A percentile compares a stretch with the other conserved stretches of the same genome.
These are phyloP conservation scores for Ogataea minuta DNA, from an alignment of 805 yeast species.

Conservation along the genomic window DNA sequence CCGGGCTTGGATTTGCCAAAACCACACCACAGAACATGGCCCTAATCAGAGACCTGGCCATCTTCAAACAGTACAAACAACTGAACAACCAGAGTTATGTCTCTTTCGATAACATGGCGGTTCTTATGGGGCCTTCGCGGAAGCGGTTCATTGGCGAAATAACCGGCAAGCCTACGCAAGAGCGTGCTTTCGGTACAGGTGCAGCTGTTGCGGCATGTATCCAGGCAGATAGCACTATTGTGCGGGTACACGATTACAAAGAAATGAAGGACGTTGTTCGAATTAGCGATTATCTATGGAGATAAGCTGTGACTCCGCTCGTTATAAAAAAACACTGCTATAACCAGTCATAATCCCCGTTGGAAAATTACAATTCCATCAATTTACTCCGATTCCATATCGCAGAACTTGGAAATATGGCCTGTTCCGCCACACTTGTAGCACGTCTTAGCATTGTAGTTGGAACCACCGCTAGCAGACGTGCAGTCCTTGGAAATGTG, in stretches of 20 bases:
- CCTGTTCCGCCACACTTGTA: conserved; percentile 78
- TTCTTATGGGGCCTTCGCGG: conserved; percentile 84
- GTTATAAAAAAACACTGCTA: conserved; percentile 7
- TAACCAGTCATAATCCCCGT: conserved; percentile 7
- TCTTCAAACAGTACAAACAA: conserved; percentile 45
- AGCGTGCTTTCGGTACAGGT: conserved; percentile 74
- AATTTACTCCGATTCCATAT: conserved; percentile 13
- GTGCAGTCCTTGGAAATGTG: conserved; percentile 86
- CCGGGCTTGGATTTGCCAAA: conserved; percentile 98
- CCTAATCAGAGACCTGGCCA: conserved; percentile 50
- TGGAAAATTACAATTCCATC: not conserved
- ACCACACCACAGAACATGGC: conserved; percentile 64
- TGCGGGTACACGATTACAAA: conserved; percentile 82
- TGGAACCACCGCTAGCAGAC: conserved; percentile 49
- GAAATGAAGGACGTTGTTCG: conserved; percentile 52
- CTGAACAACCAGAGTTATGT: conserved; percentile 31
- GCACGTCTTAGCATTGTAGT: conserved; percentile 54
- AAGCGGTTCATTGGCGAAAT: conserved; percentile 81
- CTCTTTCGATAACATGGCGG: conserved; percentile 55
- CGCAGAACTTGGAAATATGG: conserved; percentile 83
- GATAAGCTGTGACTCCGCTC: conserved; percentile 15
- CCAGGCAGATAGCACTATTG: conserved; percentile 61
- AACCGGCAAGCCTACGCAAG: conserved; percentile 56
- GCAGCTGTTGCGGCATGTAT: conserved; percentile 73
- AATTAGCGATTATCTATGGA: conserved; percentile 74